Evolutionary conservation across 805 yeast species (phyloP), one percentile per base, ranked within the genome.

Genomic region (Saccharomyces eubayanus): DNA sequence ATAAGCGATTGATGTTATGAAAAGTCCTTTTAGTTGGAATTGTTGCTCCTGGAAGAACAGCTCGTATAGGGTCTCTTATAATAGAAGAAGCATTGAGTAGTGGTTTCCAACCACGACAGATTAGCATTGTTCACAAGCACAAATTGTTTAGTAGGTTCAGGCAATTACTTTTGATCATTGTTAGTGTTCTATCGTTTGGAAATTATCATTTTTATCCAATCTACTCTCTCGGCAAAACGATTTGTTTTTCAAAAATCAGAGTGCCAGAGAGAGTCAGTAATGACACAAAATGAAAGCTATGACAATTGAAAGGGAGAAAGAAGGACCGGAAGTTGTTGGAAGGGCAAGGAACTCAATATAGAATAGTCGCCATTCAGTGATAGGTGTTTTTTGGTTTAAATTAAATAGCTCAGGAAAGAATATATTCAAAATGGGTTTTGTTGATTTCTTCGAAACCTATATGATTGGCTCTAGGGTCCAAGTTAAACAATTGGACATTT

Each of bases 381-480:
- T n/a, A 6, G 5, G 16, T 6, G 5, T 21, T 36, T 11, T 36
- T 36, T 36, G 1, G 2, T 6, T n/a, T 6, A n/a, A n/a, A 36
- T 3, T 2, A 36, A 16, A 36, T 21, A 10, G 5, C 43, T 8
- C 6, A 36, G 10, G 24, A 4, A 8, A 16, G 21, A 36, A 16
- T 2, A 24, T 24, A 24, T 36, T 16, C 16, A 16, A 36, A 21
- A 36, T 36, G 43, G 56, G 61, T 14, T 40, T 47, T 10, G 11
- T 47, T 1, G 51, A 57, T 20, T 58, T 59, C 45, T 48, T 61
- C 5, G 57, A 58, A 46, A 63, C 64, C 3, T 63, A 66, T 59
- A 48, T 67, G 36, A 45, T 62, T 6, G 71, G 71, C 0, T 40
- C 59, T 1, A 46, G 53, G 2, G 31, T 49, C 9, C 56, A 59